Base-by-base conservation (phyloP, 257 asterid species). In the Forsythia viridissima region DNA sequence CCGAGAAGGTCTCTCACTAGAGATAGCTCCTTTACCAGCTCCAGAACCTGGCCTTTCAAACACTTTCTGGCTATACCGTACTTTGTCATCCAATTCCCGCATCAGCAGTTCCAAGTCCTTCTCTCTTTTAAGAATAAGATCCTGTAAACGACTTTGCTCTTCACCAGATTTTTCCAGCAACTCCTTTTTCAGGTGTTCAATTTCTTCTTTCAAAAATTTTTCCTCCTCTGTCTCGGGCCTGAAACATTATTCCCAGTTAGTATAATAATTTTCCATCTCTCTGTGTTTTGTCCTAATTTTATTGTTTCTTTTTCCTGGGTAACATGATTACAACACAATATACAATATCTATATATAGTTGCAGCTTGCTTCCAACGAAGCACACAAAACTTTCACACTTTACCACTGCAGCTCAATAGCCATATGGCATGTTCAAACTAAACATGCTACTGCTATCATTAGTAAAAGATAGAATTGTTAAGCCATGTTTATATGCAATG, bases 191-290 rank as follows among this genome's bases (percentile, higher is more conserved):
- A 94, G 85, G 16, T 69, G 86, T 70, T 91, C 92, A 34, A 96
- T 87, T 79, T 93, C 97, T 85, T 89, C 95, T 82, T 88, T 93
- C 89, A 93, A 72, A 39, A 69, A 91, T 92, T 87, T 96, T 84
- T 96, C 98, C 80, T 92, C 97, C 84, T 93, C 97, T 2, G 93
- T 91, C 77, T 92, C 92, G 4, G 89, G 81, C 94, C 99, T 96
- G 94, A 73, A 88, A 85, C 46, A 80, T 11, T 30, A 69, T 13
- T 36, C 46, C 36, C 69, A 24, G 69, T 63, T 24, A 63, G 69
- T 8, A 21, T 24, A 63, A 63, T 24, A 63, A 20, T 63, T 10
- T 30, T 63, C 38, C 69, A 61, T 61, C 38, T 63, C 15, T 24
- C 69, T 24, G 38, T 61, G 38, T 9, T 24, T n/a, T 24, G 36